phyloP scores from a whole-genome alignment of 73 alveolate species.

The Paramecium primaurelia region DNA sequence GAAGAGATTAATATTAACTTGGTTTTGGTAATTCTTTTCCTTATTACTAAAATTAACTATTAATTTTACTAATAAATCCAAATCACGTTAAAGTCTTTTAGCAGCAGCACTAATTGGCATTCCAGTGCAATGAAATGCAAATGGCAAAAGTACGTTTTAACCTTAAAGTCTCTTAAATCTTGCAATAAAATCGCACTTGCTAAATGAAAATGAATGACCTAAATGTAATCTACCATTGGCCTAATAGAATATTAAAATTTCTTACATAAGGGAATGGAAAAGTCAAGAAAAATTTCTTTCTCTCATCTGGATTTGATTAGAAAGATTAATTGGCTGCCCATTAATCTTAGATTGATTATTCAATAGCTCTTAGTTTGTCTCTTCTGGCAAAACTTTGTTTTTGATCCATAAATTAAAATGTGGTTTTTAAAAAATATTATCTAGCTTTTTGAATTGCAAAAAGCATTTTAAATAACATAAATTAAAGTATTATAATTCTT shows the following conservation, averaged over 20 bases:
- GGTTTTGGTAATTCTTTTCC: constrained; percentile 53
- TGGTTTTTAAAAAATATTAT: constrained; percentile 12
- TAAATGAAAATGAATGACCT: constrained; percentile 95
- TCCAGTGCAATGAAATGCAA: constrained; percentile 99
- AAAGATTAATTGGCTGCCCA: constrained; percentile 77
- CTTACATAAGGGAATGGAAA: constrained; percentile 98
- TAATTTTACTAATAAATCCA: constrained; percentile 27
- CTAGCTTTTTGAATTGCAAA: constrained; percentile 22
- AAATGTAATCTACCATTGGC: constrained; percentile 96
- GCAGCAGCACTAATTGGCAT: constrained; percentile 99
- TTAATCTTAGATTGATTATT: constrained; percentile 70
- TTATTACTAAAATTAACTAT: constrained; percentile 15
- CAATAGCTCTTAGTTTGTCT: constrained; percentile 86
- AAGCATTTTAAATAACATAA: not conserved
- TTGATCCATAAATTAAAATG: constrained; percentile 46
- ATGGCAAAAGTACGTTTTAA: constrained; percentile 94
- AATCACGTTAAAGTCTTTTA: constrained; percentile 83
- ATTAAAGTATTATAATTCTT: not conserved
- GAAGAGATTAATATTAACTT: constrained; percentile 64
- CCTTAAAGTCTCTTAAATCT: constrained; percentile 93
- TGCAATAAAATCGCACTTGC: constrained; percentile 96
- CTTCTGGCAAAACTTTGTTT: constrained; percentile 68
- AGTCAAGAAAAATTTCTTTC: constrained; percentile 75
- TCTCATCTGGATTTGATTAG: constrained; percentile 78
- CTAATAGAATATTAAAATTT: not conserved